These are phyloP conservation scores for Trypanosoma congolense DNA, from an alignment of 208 protist genomes.

Conservation along the genomic window DNA sequence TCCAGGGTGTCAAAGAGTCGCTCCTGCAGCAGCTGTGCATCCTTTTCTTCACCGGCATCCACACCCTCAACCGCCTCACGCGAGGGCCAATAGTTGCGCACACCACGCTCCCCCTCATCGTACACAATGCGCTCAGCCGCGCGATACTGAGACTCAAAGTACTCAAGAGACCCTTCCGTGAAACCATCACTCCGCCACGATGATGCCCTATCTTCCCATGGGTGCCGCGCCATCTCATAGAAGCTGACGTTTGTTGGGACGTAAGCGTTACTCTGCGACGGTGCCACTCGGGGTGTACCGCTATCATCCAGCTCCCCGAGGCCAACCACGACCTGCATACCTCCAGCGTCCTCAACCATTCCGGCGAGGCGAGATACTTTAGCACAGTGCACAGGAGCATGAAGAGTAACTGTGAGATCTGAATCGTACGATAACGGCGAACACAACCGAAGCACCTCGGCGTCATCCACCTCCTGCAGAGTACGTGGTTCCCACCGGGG, in stretches of 20 bases:
- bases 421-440: conserved; percentile 54
- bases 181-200: conserved; percentile 83
- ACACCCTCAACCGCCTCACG: conserved; percentile 54
- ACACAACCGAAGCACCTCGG: conserved; percentile 29
- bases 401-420: conserved; percentile 56
- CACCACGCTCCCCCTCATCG: conserved; percentile 54
- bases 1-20: conserved; percentile 61
- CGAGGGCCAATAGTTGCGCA: conserved; percentile 80
- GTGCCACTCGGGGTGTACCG: conserved; percentile 35
- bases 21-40: conserved; percentile 57
- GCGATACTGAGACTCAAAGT: conserved; percentile 85
- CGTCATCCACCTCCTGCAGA: conserved; percentile 53
- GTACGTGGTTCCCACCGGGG: conserved; percentile 82
- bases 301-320: conserved; percentile 70
- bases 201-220: conserved; percentile 77
- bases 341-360: conserved; percentile 85
- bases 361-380: conserved; percentile 63
- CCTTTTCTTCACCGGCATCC: conserved; percentile 32
- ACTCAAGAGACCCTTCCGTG: conserved; percentile 82
- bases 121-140: conserved; percentile 75
- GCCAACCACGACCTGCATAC: conserved; percentile 53
- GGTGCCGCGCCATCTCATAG: conserved; percentile 90
- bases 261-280: conserved; percentile 53
- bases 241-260: conserved; percentile 88
- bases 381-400: conserved; percentile 38